Base-by-base conservation (phyloP, 176 grass and related monocot genomes). In the Carex cristatella region DNA sequence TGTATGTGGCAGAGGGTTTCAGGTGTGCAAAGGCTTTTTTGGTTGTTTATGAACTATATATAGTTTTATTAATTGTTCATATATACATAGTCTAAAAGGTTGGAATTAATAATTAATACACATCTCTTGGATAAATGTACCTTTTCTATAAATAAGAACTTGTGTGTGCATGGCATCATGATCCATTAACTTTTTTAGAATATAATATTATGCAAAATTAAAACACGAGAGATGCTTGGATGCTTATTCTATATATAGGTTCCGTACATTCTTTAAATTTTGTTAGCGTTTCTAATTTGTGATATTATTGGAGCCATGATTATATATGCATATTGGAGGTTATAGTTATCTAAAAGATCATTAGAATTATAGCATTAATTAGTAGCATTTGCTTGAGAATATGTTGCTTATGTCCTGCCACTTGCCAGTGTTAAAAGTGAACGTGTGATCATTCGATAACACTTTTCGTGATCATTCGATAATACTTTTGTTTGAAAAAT, bases 1-100 rank as follows among this genome's bases (percentile, higher is more conserved):
- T 92, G 92, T 92, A 88, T 86, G 92, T 82, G 89, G 83, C 90
- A 87, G 81, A 90, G 88, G 86, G 80, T 80, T 90, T 86, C 80
- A 82, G 87, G 86, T 46, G 59, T 87, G 86, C 88, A 56, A 94
- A 94, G 89, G 16, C 5, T 66, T 76, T 23, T 63, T 84, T 85
- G 31, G 5, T 85, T 75, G 15, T 76, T 85, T 85, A 42, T 55
- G 63, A 32, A 63, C 42, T 85, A 37, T 37, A 37, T 37, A 33
- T 33, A 12, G 19, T 60, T 61, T 58, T 23, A 74, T 61, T 40
- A 13, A 74, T 63, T 61, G 51, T 58, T 85, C 15, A 30, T 54
- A 13, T 35, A 68, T 85, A 61, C 38, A 5, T 40, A 40, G 56
- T 83, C 62, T 67, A 68, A 83, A 83, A 83, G 49, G 63, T 83